phyloP scores from a whole-genome alignment of 1,284 basidiomycete species.

The Ceratobasidium sp. region DNA sequence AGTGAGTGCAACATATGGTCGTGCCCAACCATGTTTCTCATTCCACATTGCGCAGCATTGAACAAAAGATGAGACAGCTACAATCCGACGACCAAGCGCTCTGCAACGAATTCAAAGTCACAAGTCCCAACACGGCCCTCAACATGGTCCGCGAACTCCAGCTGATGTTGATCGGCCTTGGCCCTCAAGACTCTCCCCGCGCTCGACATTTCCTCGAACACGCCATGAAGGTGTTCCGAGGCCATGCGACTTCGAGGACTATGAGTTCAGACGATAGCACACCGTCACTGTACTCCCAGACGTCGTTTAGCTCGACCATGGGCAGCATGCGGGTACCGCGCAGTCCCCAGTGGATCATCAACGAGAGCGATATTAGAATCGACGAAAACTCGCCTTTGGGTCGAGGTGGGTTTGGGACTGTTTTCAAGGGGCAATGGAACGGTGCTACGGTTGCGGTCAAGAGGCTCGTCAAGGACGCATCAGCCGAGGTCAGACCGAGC shows the following conservation, averaged over 20 bases:
- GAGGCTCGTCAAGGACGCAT: conserved; percentile 40
- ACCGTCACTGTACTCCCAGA: conserved; percentile 30
- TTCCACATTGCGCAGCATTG: conserved; percentile 10
- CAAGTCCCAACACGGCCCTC: conserved; percentile 31
- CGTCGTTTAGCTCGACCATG: conserved; percentile 17
- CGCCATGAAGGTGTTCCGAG: conserved; percentile 30
- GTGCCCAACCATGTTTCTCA: not conserved
- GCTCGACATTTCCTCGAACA: conserved; percentile 39
- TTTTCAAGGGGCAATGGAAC: conserved; percentile 45
- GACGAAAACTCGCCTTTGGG: conserved; percentile 37
- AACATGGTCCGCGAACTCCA: conserved; percentile 36
- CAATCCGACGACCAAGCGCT: conserved; percentile 31
- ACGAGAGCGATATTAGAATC: conserved; percentile 38
- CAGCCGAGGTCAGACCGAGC: conserved; percentile 21
- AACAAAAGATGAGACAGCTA: conserved; percentile 28
- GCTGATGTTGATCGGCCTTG: conserved; percentile 29
- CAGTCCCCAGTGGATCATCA: conserved; percentile 30
- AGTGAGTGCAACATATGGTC: not conserved
- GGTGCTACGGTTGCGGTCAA: conserved; percentile 41
- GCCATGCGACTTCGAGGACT: conserved; percentile 4
- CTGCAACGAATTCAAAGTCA: conserved; percentile 30
- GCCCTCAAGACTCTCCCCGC: conserved; percentile 29
- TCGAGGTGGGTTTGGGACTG: conserved; percentile 37
- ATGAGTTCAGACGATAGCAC: conserved; percentile 5
- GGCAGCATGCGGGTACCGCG: not conserved